Evolutionary conservation across 1,139 yeast species (phyloP).

Genomic region (Geotrichum carabidarum): DNA sequence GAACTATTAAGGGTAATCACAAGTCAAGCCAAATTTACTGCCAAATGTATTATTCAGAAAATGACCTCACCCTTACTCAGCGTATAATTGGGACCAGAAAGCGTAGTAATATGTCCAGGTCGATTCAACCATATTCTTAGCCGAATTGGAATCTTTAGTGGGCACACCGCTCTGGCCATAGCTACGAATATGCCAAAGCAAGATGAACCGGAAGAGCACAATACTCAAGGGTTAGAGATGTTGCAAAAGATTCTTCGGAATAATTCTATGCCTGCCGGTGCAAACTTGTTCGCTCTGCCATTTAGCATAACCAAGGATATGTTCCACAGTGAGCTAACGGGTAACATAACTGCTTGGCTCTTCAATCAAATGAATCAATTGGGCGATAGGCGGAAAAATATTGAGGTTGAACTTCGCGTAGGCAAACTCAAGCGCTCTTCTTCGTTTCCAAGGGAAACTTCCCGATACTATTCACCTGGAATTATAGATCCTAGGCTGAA

Average conservation of each 20-base stretch:
- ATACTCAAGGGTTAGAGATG: too few relatives aligned
- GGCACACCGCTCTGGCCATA: too few relatives aligned
- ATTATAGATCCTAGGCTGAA: not conserved
- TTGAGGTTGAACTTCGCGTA: conserved; percentile 8
- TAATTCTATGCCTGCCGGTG: not conserved
- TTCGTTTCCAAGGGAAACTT: not conserved
- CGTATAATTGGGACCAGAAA: too few relatives aligned
- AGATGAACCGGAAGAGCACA: too few relatives aligned
- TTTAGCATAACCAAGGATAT: not conserved
- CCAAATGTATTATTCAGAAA: too few relatives aligned
- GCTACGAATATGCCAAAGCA: too few relatives aligned
- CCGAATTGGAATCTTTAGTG: too few relatives aligned
- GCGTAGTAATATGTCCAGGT: too few relatives aligned
- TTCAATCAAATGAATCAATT: conserved; percentile 4
- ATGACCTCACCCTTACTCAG: too few relatives aligned
- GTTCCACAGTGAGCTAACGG: conserved; percentile 6
- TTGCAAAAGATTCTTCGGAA: too few relatives aligned
- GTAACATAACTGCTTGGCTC: conserved; percentile 6
- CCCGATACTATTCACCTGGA: not conserved
- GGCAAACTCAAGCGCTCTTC: not conserved
- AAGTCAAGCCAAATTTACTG: too few relatives aligned
- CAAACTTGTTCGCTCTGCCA: not conserved
- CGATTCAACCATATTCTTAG: too few relatives aligned
- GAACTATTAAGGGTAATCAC: not conserved
- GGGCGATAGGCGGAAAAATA: conserved; percentile 1